Base-by-base conservation (phyloP, 1,139 yeast species). In the Arxiozyma heterogenica region DNA sequence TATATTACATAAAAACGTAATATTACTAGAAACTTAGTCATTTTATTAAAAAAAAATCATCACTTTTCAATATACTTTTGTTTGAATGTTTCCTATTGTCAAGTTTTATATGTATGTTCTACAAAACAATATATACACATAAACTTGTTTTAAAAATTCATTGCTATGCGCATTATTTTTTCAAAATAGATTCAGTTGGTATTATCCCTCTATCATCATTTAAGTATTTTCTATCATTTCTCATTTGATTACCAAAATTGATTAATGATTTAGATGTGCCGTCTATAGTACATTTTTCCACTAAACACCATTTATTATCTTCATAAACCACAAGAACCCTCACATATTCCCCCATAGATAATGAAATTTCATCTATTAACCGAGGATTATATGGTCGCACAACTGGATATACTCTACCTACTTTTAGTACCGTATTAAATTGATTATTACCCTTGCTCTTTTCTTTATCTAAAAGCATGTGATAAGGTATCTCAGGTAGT, bases 271-370 rank as follows among this genome's bases (percentile, higher is more conserved):
- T 50, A 1, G 55, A 30, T 4, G 54, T 48, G 0, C 71, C 72
- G 25, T 55, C 53, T n/a, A 21, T 23, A 8, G 61, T 57, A 51
- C 70, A 68, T 52, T 67, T 71, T 48, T 73, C 75, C 2, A 68
- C 74, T 23, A 73, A 57, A 55, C 76, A 73, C 77, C 77, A 74
- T 3, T 76, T 76, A 58, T 73, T 77, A 58, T 73, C 77, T 2
- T 73, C 68, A 59, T 73, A 75, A 20, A 65, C 63, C 1, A 74
- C 73, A n/a, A 72, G 54, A 1, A 73, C 60, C 52, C 61, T 62
- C 7, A 70, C 68, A 47, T 50, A 58, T 42, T 73, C 76, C 2
- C 73, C 75, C 4, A 53, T 47, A 0, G 41, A 9, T 6, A 73
- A 58, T 8, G 56, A 53, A 18, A 73, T 61, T 53, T 73, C 77